phyloP scores from a whole-genome alignment of 192 early-diverging fungal genomes.

The Coemansia sp. region DNA sequence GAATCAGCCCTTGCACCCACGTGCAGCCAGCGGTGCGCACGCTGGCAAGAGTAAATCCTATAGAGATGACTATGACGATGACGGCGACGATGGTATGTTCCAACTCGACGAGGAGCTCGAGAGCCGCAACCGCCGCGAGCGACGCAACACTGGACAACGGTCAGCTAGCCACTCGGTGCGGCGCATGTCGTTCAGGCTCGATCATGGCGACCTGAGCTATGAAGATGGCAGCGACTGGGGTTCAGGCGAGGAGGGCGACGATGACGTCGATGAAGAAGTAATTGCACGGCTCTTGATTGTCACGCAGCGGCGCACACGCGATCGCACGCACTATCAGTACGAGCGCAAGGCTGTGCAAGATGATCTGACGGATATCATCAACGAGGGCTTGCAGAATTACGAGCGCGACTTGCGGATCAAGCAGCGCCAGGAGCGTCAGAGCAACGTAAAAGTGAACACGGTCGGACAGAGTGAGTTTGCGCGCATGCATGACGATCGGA shows the following conservation, averaged over 20 bases:
- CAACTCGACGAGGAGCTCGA: constrained; percentile 80
- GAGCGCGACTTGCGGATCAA: constrained; percentile 70
- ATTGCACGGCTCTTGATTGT: constrained; percentile 90
- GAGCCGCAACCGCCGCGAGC: constrained; percentile 39
- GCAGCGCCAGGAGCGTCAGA: constrained; percentile 49
- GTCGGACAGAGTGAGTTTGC: constrained; percentile 62
- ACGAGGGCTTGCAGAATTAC: constrained; percentile 92
- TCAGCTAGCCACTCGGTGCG: constrained; percentile 26
- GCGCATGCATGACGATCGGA: constrained; percentile 47
- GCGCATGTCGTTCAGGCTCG: constrained; percentile 28
- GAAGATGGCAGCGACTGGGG: constrained; percentile 57
- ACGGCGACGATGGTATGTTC: constrained; percentile 75
- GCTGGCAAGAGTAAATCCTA: neutral
- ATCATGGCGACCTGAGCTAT: constrained; percentile 53
- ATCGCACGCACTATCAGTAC: constrained; percentile 71
- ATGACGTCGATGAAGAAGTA: constrained; percentile 89
- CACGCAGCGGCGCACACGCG: constrained; percentile 72
- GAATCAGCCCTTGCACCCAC: neutral
- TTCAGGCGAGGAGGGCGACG: constrained; percentile 68
- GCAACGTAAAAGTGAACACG: constrained; percentile 61
- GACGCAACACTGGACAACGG: constrained; percentile 20
- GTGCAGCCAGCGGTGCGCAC: neutral
- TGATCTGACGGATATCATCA: constrained; percentile 90
- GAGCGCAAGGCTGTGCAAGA: constrained; percentile 78
- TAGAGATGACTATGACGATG: constrained; percentile 12